A percentile compares a stretch with the other conserved stretches of the same genome.
phyloP scores from a whole-genome alignment of 305 asterid genomes.

The Ajuga reptans region DNA sequence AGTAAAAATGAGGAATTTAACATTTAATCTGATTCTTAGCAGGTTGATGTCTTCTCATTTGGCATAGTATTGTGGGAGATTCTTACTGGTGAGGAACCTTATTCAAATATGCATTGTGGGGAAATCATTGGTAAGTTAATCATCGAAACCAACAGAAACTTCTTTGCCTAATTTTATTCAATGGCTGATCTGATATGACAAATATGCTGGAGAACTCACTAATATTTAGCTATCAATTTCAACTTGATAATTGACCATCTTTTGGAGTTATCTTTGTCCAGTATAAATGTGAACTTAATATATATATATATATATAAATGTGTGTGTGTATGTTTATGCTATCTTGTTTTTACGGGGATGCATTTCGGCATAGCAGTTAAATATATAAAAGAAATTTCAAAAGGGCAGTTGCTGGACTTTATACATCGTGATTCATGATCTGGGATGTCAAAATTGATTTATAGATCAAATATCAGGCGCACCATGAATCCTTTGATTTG shows the following conservation, averaged over 20 bases:
- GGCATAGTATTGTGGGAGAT: slow-evolving; percentile 79
- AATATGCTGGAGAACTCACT: background rate
- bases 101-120: slow-evolving; percentile 74
- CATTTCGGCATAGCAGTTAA: background rate
- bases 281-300: background rate
- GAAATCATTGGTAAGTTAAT: slow-evolving; percentile 17
- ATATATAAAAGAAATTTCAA: background rate
- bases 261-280: background rate
- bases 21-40: slow-evolving; percentile 23
- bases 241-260: background rate
- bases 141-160: background rate
- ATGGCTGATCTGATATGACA: background rate
- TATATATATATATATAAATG: background rate
- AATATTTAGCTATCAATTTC: background rate
- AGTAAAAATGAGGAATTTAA: slow-evolving; percentile 2
- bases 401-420: background rate
- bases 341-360: background rate
- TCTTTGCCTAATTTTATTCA: background rate
- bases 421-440: background rate
- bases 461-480: background rate
- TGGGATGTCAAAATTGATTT: background rate
- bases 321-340: background rate
- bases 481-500: background rate
- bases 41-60: slow-evolving; percentile 82
- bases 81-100: slow-evolving; percentile 72